Evolutionary conservation across 768 basidiomycete species (phyloP), one percentile per base, ranked within the genome.

Genomic region (Kondoa subrosea): DNA sequence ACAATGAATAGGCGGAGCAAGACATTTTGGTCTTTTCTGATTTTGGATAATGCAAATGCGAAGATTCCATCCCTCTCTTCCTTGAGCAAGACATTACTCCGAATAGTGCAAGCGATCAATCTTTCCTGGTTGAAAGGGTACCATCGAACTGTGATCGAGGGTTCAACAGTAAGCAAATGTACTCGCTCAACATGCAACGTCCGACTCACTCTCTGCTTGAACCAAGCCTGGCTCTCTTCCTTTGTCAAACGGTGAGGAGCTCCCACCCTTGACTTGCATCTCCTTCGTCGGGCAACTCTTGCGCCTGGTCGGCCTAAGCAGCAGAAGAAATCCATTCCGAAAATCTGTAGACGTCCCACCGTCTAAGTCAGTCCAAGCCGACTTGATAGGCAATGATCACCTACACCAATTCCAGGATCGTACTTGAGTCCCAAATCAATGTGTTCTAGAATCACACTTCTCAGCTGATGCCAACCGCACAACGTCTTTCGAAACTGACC

Each of bases 381-480:
- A 27, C 30, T 33, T 25, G 58, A 14, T 31, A 25, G 58, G 30
- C 15, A 33, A 56, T 66, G 27, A 25, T 34, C 60, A 34, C 12
- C 56, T 64, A 64, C 61, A 60, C 93, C 93, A 76, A 99, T 96
- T 76, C 84, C 83, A 70, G 93, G 93, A 79, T 99, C 93, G 81
- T 99, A 99, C 77, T 93, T 85, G 75, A 93, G 93, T 77, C 93
- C 93, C 72, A 99, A 82, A 80, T 99, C 93, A 80, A 99, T 99
- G 81, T 99, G 93, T 82, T 95, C 90, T 56, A 67, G 60, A 74
- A 69, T 25, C 17, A 3, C 66, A 15, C 12, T 34, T 25, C 16
- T 16, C 25, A 33, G 25, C 27, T 31, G 25, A 14, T 31, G 26
- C 15, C 27, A 1, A 25, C 1, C 29, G 17, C 27, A 15, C 17